Base-by-base conservation (phyloP, 805 yeast species). In the Saccharomycopsis javanensis region DNA sequence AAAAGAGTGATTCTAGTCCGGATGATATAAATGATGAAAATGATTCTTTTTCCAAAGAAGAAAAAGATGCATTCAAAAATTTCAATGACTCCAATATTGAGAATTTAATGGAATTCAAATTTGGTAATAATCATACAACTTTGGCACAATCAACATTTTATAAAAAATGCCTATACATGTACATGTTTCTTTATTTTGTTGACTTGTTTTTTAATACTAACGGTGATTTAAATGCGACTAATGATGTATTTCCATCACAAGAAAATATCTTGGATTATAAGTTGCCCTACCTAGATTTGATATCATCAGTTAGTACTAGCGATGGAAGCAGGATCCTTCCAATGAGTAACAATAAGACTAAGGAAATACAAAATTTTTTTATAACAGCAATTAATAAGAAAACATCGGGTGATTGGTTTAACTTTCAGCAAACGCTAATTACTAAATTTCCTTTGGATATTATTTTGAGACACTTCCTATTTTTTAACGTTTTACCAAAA, bases 401-500 rank as follows among this genome's bases (percentile, higher is more conserved):
- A 5, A 23, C 11, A 20, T 27, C 18, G 25, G 48, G 15, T 23
- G 25, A 23, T 42, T 42, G 48, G 48, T 10, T 42, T 20, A 42
- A 42, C 1, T 11, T 20, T 3, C 48, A 42, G 23, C 8, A 42
- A 20, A 4, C 15, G 11, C 23, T 42, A 8, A 13, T 42, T 20
- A 42, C 48, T 6, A 18, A 34, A 6, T 37, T 60, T 60, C 86
- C 94, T 0, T 63, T 86, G 16, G 94, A 86, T 63, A 71, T 86
- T 58, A 75, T 91, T 0, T 67, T 86, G 54, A 70, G 91, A 46
- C 79, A 77, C 62, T 75, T 86, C 54, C 67, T 86, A 46, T 74
- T 81, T 72, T 69, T 75, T 52, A 75, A 81, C 57, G 80, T 80
- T 55, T 69, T 86, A 27, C 94, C 94, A 0, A 77, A 74, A 60